phyloP scores from a whole-genome alignment of 2,329 filamentous ascomycete genomes.

The Leptographium radiaticola region DNA sequence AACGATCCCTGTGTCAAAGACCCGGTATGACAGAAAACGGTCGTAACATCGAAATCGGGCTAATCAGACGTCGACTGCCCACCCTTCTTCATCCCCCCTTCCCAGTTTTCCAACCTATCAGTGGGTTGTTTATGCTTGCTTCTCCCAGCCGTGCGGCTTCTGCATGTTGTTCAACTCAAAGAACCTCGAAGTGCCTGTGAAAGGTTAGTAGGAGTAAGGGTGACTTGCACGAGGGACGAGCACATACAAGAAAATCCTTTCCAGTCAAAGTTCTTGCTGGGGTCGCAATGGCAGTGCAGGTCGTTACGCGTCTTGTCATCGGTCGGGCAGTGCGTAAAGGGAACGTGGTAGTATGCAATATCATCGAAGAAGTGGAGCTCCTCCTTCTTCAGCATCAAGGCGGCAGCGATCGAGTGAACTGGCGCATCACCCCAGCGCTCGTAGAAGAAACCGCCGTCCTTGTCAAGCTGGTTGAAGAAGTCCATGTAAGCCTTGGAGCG shows the following conservation, averaged over 20 bases:
- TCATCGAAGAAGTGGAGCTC: slow-evolving; percentile 99
- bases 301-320: slow-evolving; percentile 73
- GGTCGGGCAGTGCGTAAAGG: slow-evolving; percentile 95
- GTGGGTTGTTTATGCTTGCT: slow-evolving; percentile 35
- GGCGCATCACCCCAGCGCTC: slow-evolving; percentile 97
- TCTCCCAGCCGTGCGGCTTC: slow-evolving; percentile 78
- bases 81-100: not conserved
- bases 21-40: not conserved
- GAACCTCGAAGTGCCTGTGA: slow-evolving; percentile 68
- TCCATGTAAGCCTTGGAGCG: slow-evolving; percentile 79
- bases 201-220: not conserved
- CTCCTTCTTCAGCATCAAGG: slow-evolving; percentile 76
- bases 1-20: not conserved
- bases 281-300: slow-evolving; percentile 88
- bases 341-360: slow-evolving; percentile 95
- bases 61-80: not conserved
- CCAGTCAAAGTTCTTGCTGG: slow-evolving; percentile 98
- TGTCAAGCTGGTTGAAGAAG: slow-evolving; percentile 79
- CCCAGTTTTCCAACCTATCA: not conserved
- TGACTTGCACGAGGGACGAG: not conserved
- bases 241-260: slow-evolving; percentile 90
- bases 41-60: not conserved
- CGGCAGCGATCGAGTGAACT: slow-evolving; percentile 92
- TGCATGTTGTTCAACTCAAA: slow-evolving; percentile 70
- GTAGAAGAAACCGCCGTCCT: slow-evolving; percentile 95